Evolutionary conservation across 331 rosid genomes (phyloP).

Genomic region (Dryas integrifolia): DNA sequence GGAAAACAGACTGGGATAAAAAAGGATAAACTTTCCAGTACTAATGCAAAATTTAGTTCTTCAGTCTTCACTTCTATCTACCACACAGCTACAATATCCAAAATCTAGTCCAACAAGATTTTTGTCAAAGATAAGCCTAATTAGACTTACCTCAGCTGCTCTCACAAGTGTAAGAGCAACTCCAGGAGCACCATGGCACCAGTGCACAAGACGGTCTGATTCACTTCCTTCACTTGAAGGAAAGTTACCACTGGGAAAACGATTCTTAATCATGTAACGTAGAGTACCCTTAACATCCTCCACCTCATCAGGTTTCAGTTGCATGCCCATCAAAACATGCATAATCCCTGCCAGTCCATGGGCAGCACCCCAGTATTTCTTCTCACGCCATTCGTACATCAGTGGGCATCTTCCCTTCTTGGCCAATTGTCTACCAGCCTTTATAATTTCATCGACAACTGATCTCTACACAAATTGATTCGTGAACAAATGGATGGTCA

Average conservation of each 20-base stretch:
- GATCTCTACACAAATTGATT: conserved; percentile 46
- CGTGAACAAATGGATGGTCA: conserved; percentile 11
- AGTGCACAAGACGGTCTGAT: conserved; percentile 74
- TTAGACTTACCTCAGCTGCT: conserved; percentile 66
- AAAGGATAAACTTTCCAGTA: not conserved
- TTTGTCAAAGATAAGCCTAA: not conserved
- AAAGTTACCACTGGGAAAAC: conserved; percentile 66
- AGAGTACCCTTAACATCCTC: conserved; percentile 75
- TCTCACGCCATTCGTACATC: conserved; percentile 94
- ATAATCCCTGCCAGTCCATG: conserved; percentile 84
- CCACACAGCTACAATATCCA: not conserved
- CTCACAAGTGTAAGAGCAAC: conserved; percentile 66
- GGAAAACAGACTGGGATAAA: not conserved
- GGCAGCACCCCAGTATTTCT: conserved; percentile 94
- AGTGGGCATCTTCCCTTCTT: conserved; percentile 57
- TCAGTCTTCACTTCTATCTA: not conserved
- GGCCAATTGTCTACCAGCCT: conserved; percentile 59
- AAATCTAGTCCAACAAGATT: not conserved
- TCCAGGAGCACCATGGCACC: conserved; percentile 97
- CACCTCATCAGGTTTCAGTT: conserved; percentile 68
- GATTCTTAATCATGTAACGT: conserved; percentile 59
- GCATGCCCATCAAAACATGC: conserved; percentile 73
- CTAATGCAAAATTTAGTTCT: not conserved
- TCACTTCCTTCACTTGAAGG: conserved; percentile 81
- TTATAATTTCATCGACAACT: conserved; percentile 57